Evolutionary conservation across 148 eudicot species (phyloP).

Genomic region (Arbutus unedo): DNA sequence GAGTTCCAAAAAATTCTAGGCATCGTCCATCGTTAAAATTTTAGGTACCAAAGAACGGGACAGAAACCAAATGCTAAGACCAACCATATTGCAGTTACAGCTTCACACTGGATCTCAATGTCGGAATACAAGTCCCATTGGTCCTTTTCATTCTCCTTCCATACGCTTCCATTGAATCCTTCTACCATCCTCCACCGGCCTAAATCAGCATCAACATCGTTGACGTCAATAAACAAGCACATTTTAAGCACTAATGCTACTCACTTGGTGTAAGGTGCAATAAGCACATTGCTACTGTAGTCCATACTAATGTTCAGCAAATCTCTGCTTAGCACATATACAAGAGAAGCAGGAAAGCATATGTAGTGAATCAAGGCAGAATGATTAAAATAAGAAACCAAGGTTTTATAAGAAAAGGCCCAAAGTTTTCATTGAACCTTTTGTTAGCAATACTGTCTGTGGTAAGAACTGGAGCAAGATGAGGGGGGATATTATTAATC

Average conservation of each 20-base stretch:
- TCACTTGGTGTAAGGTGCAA: neutral
- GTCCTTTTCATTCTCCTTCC: neutral
- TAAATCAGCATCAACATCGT: neutral
- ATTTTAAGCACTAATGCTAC: neutral
- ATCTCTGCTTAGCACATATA: neutral
- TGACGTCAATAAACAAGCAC: neutral
- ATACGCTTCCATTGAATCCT: neutral
- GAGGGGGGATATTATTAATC: too few species aligned
- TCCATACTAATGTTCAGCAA: neutral
- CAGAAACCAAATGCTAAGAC: neutral
- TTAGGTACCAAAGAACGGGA: neutral
- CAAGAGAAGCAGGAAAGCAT: neutral
- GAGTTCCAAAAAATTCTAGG: neutral
- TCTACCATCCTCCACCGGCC: neutral
- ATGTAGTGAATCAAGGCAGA: neutral
- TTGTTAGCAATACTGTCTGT: neutral
- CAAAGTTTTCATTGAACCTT: neutral
- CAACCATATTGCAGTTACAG: neutral
- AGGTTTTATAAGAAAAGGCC: too few species aligned
- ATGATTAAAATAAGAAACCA: neutral
- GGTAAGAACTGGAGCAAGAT: too few species aligned
- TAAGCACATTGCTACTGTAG: neutral
- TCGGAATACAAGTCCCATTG: neutral
- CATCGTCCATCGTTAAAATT: neutral
- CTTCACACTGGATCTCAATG: slow-evolving; percentile 3